phyloP scores from a whole-genome alignment of 257 asterid species.

The Salvia rosmarinus region DNA sequence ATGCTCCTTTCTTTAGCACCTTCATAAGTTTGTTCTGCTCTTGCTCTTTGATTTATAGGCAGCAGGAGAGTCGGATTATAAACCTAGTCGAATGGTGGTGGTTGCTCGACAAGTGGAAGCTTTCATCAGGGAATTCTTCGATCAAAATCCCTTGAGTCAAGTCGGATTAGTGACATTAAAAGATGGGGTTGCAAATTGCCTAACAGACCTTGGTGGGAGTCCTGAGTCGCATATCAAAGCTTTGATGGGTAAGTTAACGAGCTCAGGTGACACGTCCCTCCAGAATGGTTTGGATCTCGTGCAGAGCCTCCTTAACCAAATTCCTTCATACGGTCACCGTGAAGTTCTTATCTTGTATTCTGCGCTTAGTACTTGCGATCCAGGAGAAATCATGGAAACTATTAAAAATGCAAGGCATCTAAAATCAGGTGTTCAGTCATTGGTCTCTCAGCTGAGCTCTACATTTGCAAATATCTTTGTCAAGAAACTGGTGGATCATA shows the following conservation, averaged over 20 bases:
- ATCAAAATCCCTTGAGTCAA: slow-evolving; percentile 92
- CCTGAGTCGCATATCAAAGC: slow-evolving; percentile 96
- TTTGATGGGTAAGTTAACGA: slow-evolving; percentile 82
- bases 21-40: slow-evolving; percentile 23
- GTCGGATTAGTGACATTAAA: slow-evolving; percentile 74
- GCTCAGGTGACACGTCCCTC: slow-evolving; percentile 94
- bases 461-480: slow-evolving; percentile 84
- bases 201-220: slow-evolving; percentile 94
- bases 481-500: slow-evolving; percentile 96
- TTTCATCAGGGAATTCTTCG: slow-evolving; percentile 89
- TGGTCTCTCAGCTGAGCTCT: slow-evolving; percentile 92
- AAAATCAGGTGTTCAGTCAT: slow-evolving; percentile 89
- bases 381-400: slow-evolving; percentile 85
- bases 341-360: slow-evolving; percentile 92
- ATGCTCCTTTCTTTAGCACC: slow-evolving; percentile 1
- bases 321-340: slow-evolving; percentile 94
- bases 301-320: slow-evolving; percentile 70
- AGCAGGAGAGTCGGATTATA: slow-evolving; percentile 82
- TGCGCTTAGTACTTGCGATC: slow-evolving; percentile 92
- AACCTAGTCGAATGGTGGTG: slow-evolving; percentile 89
- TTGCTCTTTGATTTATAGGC: slow-evolving; percentile 58
- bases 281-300: slow-evolving; percentile 94
- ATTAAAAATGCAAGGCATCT: slow-evolving; percentile 76
- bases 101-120: slow-evolving; percentile 92
- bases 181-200: slow-evolving; percentile 84